phyloP scores from a whole-genome alignment of 129 eudicot genomes.

The Rutidosis leptorrhynchoides region DNA sequence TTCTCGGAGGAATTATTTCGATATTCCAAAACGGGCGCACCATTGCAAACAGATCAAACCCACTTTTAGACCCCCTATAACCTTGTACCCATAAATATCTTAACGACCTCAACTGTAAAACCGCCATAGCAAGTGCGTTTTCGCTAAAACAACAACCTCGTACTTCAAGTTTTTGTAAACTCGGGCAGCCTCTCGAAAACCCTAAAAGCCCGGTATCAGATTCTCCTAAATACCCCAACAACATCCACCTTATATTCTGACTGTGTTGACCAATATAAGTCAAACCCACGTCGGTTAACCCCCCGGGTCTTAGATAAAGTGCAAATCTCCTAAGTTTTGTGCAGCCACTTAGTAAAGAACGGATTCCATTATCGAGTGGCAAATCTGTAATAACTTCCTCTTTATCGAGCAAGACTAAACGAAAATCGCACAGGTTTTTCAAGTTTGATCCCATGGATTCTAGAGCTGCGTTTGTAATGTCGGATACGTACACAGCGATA shows the following conservation, averaged over 20 bases:
- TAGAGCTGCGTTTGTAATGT: slow-evolving; percentile 78
- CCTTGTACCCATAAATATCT: slow-evolving; percentile 98
- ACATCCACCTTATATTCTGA: slow-evolving; percentile 77
- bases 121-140: slow-evolving; percentile 66
- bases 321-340: slow-evolving; percentile 64
- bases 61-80: slow-evolving; percentile 44
- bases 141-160: slow-evolving; percentile 80
- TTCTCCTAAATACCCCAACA: slow-evolving; percentile 73
- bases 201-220: slow-evolving; percentile 69
- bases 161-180: slow-evolving; percentile 67
- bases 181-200: slow-evolving; percentile 81
- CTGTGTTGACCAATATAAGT: slow-evolving; percentile 67
- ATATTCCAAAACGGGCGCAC: slow-evolving; percentile 90
- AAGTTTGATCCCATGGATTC: slow-evolving; percentile 60
- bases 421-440: slow-evolving; percentile 70
- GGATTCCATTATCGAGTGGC: slow-evolving; percentile 84
- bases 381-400: slow-evolving; percentile 65
- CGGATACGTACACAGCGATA: slow-evolving; percentile 77
- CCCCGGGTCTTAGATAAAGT: slow-evolving; percentile 73
- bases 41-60: slow-evolving; percentile 62
- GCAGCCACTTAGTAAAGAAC: slow-evolving; percentile 74
- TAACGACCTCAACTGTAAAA: slow-evolving; percentile 49
- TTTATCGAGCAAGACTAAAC: slow-evolving; percentile 68
- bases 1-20: slow-evolving; percentile 80
- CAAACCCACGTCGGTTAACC: slow-evolving; percentile 73